Percentiles rank a stretch among this genome's conserved stretches.
phyloP scores from a whole-genome alignment of 106 monocot genomes.

The Dendrobium chrysotoxum region DNA sequence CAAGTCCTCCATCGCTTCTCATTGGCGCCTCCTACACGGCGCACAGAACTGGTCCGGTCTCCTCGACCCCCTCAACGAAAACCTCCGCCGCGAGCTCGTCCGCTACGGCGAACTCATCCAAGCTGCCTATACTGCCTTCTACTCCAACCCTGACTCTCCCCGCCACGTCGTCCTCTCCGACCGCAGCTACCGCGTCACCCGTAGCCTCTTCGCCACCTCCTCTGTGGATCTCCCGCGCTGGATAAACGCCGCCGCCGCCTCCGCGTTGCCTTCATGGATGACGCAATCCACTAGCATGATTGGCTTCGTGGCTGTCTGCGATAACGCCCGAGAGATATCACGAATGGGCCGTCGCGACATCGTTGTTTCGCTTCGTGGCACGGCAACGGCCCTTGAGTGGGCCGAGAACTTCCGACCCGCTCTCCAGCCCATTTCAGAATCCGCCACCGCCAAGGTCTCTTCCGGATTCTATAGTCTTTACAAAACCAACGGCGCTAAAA shows the following conservation, averaged over 20 bases:
- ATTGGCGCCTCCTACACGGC: slow-evolving; percentile 69
- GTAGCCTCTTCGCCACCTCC: slow-evolving; percentile 66
- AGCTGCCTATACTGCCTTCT: slow-evolving; percentile 61
- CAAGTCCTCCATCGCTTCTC: slow-evolving; percentile 24
- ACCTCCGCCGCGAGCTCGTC: slow-evolving; percentile 82
- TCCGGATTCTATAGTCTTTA: slow-evolving; percentile 69
- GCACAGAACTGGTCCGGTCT: slow-evolving; percentile 55
- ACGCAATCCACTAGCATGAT: slow-evolving; percentile 47
- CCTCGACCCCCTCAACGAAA: slow-evolving; percentile 64
- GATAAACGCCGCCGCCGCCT: slow-evolving; percentile 12
- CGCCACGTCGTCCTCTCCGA: slow-evolving; percentile 35
- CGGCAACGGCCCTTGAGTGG: slow-evolving; percentile 64
- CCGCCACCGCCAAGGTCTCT: slow-evolving; percentile 25
- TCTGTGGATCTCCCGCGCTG: slow-evolving; percentile 45
- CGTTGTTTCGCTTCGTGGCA: slow-evolving; percentile 57
- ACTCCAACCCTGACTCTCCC: slow-evolving; percentile 31
- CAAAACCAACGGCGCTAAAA: slow-evolving; percentile 28
- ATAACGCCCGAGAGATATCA: slow-evolving; percentile 32
- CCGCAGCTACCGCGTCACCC: slow-evolving; percentile 44
- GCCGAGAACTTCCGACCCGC: slow-evolving; percentile 52
- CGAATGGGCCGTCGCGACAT: slow-evolving; percentile 76
- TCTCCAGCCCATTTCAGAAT: slow-evolving; percentile 21
- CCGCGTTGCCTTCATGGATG: slow-evolving; percentile 27
- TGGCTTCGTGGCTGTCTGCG: slow-evolving; percentile 73
- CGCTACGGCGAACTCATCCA: slow-evolving; percentile 81